phyloP scores from a whole-genome alignment of 768 basidiomycete genomes.

The Rhizopogon vinicolor region DNA sequence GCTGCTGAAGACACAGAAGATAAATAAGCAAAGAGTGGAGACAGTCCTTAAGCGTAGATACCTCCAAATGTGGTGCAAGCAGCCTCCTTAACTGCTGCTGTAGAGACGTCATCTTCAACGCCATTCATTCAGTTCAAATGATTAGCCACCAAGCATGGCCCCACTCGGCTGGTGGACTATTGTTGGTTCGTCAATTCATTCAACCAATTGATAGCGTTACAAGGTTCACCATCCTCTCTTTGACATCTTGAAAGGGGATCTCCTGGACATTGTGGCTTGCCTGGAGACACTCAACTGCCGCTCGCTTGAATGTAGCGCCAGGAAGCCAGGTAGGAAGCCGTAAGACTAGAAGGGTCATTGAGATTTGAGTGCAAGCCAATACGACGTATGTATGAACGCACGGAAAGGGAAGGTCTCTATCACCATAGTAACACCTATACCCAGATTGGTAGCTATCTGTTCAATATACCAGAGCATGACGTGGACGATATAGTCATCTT shows the following conservation, averaged over 20 bases:
- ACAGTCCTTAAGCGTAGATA: neutral
- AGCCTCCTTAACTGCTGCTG: conserved; percentile 16
- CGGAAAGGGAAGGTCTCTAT: conserved; percentile 10
- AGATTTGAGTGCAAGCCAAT: conserved; percentile 4
- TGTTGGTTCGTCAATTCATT: no score
- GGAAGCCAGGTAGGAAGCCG: neutral
- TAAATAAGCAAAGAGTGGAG: conserved; percentile 5
- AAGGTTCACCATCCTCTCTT: conserved; percentile 10
- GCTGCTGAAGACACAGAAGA: conserved; percentile 7
- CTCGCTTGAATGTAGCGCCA: neutral
- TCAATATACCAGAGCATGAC: no score
- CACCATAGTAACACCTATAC: neutral
- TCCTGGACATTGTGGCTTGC: conserved; percentile 11
- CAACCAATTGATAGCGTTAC: neutral
- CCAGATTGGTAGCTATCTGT: no score
- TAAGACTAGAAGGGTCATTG: conserved; percentile 15
- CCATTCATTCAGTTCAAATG: conserved; percentile 4
- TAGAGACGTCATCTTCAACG: conserved; percentile 7
- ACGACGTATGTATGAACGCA: conserved; percentile 4
- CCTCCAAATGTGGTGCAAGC: conserved; percentile 14
- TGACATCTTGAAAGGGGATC: conserved; percentile 17
- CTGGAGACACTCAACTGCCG: conserved; percentile 3
- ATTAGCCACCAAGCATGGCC: conserved; percentile 16
- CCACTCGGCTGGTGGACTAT: conserved; percentile 13
- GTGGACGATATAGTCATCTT: no score